Conservation (phyloP, 2,329 filamentous ascomycete genomes). For the Cryphonectria carpinicola region DNA sequence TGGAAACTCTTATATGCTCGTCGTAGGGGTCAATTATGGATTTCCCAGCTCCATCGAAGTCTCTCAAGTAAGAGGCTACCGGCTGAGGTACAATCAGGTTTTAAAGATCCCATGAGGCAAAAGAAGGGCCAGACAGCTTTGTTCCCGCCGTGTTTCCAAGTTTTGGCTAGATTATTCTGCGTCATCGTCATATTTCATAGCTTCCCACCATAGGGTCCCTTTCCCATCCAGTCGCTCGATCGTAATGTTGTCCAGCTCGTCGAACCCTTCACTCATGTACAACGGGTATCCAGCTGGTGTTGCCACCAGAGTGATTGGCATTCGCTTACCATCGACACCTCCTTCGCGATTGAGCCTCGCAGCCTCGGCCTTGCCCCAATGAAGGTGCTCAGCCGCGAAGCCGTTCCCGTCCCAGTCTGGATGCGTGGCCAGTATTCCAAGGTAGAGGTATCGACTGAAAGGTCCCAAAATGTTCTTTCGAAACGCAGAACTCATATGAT, state of each 20-base stretch:
- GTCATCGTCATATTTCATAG: slow-evolving; percentile 8
- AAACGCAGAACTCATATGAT: neutral
- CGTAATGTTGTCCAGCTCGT: slow-evolving; percentile 18
- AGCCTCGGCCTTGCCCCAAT: slow-evolving; percentile 21
- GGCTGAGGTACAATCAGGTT: neutral
- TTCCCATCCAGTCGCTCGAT: slow-evolving; percentile 22
- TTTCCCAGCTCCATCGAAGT: neutral
- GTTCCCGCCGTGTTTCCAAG: neutral
- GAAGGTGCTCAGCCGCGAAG: slow-evolving; percentile 19
- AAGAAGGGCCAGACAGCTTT: neutral
- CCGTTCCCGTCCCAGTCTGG: slow-evolving; percentile 27
- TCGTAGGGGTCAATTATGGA: neutral
- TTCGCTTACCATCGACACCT: neutral
- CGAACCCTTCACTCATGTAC: slow-evolving; percentile 19
- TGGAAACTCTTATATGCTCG: neutral
- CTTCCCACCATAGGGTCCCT: slow-evolving; percentile 19
- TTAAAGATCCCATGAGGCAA: neutral
- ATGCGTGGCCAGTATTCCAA: slow-evolving; percentile 23
- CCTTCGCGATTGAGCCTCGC: slow-evolving; percentile 3
- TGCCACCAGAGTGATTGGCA: slow-evolving; percentile 25
- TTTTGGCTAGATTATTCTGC: neutral
- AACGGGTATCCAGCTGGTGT: slow-evolving; percentile 26
- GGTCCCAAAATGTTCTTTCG: slow-evolving; percentile 8
- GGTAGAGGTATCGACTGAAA: slow-evolving; percentile 11
- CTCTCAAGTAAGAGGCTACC: neutral